Conservation (phyloP, 768 basidiomycete genomes). For the Termitomyces sp. region DNA sequence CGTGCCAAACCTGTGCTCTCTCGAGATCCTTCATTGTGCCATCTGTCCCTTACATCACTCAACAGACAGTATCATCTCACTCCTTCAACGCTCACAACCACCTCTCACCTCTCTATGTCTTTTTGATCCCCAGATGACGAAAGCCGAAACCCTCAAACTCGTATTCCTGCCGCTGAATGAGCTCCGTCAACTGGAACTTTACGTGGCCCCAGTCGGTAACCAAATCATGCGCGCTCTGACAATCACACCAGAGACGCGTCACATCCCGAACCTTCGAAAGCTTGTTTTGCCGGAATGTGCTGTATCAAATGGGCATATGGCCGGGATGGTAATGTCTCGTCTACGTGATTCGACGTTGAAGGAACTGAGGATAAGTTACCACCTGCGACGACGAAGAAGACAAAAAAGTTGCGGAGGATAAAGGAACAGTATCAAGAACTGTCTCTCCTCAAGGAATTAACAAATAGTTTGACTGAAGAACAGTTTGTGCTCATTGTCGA, state of each 20-base stretch:
- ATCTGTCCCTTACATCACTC: not conserved
- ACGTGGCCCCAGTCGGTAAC: not conserved
- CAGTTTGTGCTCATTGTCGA: too few relatives aligned
- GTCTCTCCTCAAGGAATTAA: not conserved
- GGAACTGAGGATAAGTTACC: not conserved
- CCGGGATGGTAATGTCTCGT: not conserved
- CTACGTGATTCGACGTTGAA: not conserved
- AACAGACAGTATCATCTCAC: not conserved
- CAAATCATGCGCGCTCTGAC: not conserved
- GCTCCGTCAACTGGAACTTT: not conserved
- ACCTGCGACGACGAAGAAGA: not conserved
- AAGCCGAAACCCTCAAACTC: not conserved
- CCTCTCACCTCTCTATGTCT: not conserved
- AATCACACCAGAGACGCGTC: not conserved
- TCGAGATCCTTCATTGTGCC: not conserved
- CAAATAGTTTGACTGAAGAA: not conserved
- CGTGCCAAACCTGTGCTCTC: not conserved
- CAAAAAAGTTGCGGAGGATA: not conserved
- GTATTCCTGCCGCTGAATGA: not conserved
- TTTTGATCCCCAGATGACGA: slow-evolving; percentile 3
- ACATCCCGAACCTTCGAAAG: not conserved
- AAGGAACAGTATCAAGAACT: not conserved
- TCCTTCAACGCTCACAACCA: slow-evolving; percentile 2
- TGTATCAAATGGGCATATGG: not conserved
- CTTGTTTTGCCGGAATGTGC: slow-evolving; percentile 1